Percentiles rank a stretch among this genome's conserved stretches.
phyloP scores from a whole-genome alignment of 208 protist genomes.

The Acanthamoeba triangularis region DNA sequence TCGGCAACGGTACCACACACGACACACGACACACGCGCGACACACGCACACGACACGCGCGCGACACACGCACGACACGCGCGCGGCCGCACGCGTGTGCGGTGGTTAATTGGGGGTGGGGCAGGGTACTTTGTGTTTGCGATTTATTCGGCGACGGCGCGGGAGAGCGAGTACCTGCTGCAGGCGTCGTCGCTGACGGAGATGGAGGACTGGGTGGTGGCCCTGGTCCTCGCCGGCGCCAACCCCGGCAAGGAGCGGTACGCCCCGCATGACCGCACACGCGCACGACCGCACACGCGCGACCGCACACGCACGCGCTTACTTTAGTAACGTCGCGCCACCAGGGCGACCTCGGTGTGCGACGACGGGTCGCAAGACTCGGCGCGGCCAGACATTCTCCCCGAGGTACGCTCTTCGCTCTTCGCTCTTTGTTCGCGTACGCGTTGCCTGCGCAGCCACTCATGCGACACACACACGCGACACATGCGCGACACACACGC shows the following conservation, averaged over 20 bases:
- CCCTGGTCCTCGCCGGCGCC: slow-evolving; percentile 11
- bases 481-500: neutral
- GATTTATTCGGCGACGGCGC: neutral
- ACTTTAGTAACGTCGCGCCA: neutral
- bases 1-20: neutral
- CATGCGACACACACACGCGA: too few species aligned
- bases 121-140: slow-evolving; percentile 30
- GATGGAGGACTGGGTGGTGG: slow-evolving; percentile 38
- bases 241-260: neutral
- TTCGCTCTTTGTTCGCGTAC: neutral
- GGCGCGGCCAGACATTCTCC: neutral
- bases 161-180: slow-evolving; percentile 20
- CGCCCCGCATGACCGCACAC: neutral
- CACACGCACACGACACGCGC: neutral
- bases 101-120: neutral
- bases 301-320: neutral
- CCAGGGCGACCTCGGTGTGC: neutral
- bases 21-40: too few species aligned
- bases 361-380: neutral
- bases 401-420: neutral
- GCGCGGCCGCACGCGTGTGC: neutral
- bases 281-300: neutral
- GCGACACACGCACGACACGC: neutral
- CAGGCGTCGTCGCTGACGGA: slow-evolving; percentile 8
- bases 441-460: neutral